These are phyloP conservation scores for Hyparrhenia diplandra DNA, from an alignment of 176 grass and related monocot genomes.

Conservation along the genomic window DNA sequence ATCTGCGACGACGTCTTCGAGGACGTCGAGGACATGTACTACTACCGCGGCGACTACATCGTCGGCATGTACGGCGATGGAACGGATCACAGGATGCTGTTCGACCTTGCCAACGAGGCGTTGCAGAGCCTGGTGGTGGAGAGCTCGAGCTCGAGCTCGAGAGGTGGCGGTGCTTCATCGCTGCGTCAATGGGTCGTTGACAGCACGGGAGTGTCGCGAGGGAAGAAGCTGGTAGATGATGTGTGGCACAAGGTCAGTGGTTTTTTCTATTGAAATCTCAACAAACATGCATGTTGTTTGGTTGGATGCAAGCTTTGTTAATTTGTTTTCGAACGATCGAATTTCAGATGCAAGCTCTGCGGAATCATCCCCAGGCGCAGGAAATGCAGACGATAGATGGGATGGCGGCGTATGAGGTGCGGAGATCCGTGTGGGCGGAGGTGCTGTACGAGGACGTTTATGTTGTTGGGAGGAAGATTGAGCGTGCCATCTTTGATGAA, in stretches of 20 bases:
- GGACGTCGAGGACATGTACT: conserved; percentile 58
- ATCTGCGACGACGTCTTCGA: conserved; percentile 40
- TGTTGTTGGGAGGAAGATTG: conserved; percentile 43
- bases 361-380: conserved; percentile 43
- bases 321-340: neutral
- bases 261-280: neutral
- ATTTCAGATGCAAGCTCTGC: conserved; percentile 33
- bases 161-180: neutral
- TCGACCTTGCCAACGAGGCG: conserved; percentile 70
- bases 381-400: conserved; percentile 42
- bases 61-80: neutral
- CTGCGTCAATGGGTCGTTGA: conserved; percentile 42
- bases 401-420: conserved; percentile 40
- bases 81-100: conserved; percentile 53
- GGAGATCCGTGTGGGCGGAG: conserved; percentile 23
- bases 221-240: conserved; percentile 44
- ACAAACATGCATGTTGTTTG: neutral
- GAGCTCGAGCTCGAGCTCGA: too few relatives aligned
- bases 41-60: conserved; percentile 16
- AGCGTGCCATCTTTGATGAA: conserved; percentile 42
- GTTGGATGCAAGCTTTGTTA: neutral
- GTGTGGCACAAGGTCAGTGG: conserved; percentile 33
- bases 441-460: conserved; percentile 45
- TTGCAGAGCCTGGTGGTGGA: conserved; percentile 24
- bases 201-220: neutral